Base-by-base conservation (phyloP, 2,329 filamentous ascomycete genomes). In the Lecanoromycetidae sp. region DNA sequence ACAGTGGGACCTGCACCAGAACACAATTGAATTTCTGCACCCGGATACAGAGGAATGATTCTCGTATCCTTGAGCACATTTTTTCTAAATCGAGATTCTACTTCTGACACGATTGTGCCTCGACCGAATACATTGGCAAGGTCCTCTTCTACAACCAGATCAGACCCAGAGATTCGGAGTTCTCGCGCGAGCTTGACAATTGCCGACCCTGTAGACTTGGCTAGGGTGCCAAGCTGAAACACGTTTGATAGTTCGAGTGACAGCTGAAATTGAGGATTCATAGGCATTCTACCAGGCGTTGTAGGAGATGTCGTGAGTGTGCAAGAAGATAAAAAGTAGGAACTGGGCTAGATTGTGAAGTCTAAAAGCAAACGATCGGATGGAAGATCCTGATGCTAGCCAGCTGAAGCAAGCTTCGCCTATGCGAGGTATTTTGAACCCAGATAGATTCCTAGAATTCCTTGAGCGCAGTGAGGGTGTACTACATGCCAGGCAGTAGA, bases 91-190 rank as follows among this genome's bases (percentile, higher is more conserved):
- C 27, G 22, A 34, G 22, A 8, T 23, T 51, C 48, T 19, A 51
- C 15, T 9, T 30, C 38, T n/a, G 37, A 15, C 15, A 39, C 48
- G 32, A 51, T 48, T 7, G 27, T 37, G n/a, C 19, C 44, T 12
- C 48, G 37, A 17, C 44, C 37, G 27, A 51, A 51, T 22, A 51
- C 42, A 29, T 27, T 13, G 25, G 29, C 37, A 5, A 51, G 44
- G 29, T 51, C 48, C 13, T 42, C 44, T 26, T 51, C 36, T 15
- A 51, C 48, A 20, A 51, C n/a, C 15, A 51, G 33, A 25, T 51
- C 44, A 12, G 48, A 51, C 20, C 48, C 44, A 13, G 44, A 43
- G 35, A 32, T 30, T 19, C 26, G 29, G 25, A 51, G 25, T 23
- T 34, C 44, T n/a, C 43, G 44, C 7, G 35, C 32, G 4, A 49